Conservation (phyloP, 169 alveolate species). For the Theileria parva region DNA sequence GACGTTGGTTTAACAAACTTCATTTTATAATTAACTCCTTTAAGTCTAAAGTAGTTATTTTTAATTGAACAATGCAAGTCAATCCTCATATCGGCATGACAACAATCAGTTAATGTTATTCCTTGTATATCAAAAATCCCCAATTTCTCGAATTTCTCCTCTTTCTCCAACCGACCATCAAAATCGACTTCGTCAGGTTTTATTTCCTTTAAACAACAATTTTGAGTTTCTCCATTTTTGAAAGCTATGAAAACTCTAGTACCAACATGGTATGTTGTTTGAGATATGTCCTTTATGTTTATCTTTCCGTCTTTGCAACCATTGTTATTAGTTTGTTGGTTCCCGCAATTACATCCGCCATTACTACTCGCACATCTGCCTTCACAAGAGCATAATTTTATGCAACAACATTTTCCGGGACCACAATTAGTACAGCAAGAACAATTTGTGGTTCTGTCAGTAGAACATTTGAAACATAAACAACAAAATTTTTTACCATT, state of each 20-base stretch:
- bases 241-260: neutral
- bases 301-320: too few species aligned
- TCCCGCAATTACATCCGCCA: too few species aligned
- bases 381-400: neutral
- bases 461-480: neutral
- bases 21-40: constrained; percentile 8
- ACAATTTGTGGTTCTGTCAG: neutral
- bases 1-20: neutral
- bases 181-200: neutral
- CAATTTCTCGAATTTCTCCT: neutral
- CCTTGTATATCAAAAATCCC: neutral
- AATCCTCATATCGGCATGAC: constrained; percentile 15
- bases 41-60: constrained; percentile 10
- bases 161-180: neutral
- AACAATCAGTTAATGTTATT: neutral
- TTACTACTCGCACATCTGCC: neutral
- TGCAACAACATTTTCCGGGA: neutral
- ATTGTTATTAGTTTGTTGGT: too few species aligned
- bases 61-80: constrained; percentile 7
- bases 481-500: neutral
- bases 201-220: constrained; percentile 1
- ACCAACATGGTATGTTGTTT: too few species aligned
- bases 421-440: neutral
- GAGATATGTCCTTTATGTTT: too few species aligned
- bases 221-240: neutral